Evolutionary conservation across 1,284 basidiomycete species (phyloP), one percentile per base, ranked within the genome.

Genomic region (Takashimella koratensis): DNA sequence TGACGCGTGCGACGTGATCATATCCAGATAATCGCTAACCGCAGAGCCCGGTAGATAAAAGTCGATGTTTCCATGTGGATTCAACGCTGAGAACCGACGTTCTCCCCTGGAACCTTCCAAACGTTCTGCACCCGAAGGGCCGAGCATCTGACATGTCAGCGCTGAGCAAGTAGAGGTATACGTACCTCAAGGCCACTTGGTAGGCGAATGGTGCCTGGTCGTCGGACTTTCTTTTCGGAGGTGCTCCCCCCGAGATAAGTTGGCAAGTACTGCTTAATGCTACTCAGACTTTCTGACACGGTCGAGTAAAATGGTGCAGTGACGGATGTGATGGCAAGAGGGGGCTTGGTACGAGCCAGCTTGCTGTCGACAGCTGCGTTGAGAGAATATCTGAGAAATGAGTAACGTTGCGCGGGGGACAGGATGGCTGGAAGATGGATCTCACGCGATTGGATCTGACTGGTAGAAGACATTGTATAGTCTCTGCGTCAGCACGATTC

Each of bases 401-500:
- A 12, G 67, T 63, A 52, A 75, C 69, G 2, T 59, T 63, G 30
- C 10, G 30, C 16, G 30, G 23, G 19, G 40, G 39, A 25, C 22
- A 39, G 43, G 23, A 39, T 23, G 27, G 36, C 10, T 25, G 26
- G 40, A 20, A 47, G n/a, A 13, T 20, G 27, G 13, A 27, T 53
- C 59, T 52, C 57, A 75, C 65, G 78, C 79, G 41, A 82, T 76
- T 0, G 81, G 80, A 62, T 82, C 80, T 25, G 79, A 78, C 24
- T 71, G 73, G 60, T 80, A 77, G 62, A 80, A 80, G 44, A 81
- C 75, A 64, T 82, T 82, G 68, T 81, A 75, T 1, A 75, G 57
- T 2, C 60, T 65, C 43, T n/a, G 10, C 1, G 44, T 53, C 45
- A 51, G 40, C 44, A 30, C 5, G 2, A 20, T n/a, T 11, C 16